Base-by-base conservation (phyloP, 2,329 filamentous ascomycete genomes). In the Aspergillus sp. region DNA sequence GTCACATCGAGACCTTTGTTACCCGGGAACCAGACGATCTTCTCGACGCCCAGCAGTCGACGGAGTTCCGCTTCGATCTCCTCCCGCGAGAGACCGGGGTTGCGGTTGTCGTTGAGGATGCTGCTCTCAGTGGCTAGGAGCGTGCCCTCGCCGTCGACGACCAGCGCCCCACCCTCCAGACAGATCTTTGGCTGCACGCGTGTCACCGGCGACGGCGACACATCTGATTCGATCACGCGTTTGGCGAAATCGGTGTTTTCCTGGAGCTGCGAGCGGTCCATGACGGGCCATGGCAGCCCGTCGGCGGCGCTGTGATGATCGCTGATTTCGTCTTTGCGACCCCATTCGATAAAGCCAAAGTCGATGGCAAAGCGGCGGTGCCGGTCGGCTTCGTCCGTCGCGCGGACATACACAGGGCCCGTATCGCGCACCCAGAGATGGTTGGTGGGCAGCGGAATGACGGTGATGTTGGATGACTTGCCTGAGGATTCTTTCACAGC, bases 91-190 rank as follows among this genome's bases (percentile, higher is more conserved):
- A 68, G 16, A 1, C 64, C 65, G 0, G 57, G 56, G 43, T 71
- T 71, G 9, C 69, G 60, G 25, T 65, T 62, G 16, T 62, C 50
- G 13, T 65, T 67, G 5, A 66, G 34, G 44, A 71, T 67, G 23
- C 63, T 68, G 49, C 67, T 71, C 50, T 68, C 67, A 14, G 64
- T 64, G 7, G 58, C 68, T 34, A 71, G 58, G 3, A 71, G 61
- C 2, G 68, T 70, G n/a, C 69, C 68, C 20, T 71, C 61, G 0
- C 69, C 69, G 11, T 71, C 69, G 23, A 68, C 53, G 40, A 68
- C 69, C n/a, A 71, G 58, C 1, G 64, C 69, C 0, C 69, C 69
- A 0, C 69, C 68, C 49, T 71, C 69, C 1, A 66, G 46, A 3
- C 60, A 50, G 6, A 70, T 45, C 10, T 43, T 49, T 2, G 66